phyloP scores from a whole-genome alignment of 2,329 filamentous ascomycete species.

The Metarhizium sp. region DNA sequence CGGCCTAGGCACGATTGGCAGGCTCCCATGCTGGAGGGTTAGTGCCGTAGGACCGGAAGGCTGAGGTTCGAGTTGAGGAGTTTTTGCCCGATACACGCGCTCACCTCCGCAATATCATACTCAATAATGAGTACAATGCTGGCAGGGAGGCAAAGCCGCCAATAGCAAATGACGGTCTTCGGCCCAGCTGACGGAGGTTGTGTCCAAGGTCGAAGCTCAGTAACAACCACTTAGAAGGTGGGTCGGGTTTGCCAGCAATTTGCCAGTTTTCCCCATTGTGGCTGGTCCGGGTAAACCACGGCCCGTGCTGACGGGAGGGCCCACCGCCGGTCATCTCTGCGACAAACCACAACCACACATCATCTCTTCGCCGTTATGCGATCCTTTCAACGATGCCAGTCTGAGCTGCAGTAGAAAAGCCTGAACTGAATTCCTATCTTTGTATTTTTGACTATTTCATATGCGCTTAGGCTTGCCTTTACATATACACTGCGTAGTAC shows the following conservation, averaged over 20 bases:
- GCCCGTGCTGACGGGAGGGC: background rate
- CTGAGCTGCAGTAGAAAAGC: no score
- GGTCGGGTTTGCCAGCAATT: background rate
- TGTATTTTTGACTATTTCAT: no score
- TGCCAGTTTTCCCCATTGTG: background rate
- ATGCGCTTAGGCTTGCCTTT: no score
- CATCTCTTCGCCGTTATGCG: no score
- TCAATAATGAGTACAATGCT: background rate
- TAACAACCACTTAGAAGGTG: background rate
- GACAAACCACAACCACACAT: no score
- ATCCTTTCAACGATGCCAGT: no score
- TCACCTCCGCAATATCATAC: background rate
- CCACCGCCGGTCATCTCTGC: no score
- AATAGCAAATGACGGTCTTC: background rate
- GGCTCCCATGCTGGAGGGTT: constrained; percentile 39
- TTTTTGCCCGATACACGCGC: background rate
- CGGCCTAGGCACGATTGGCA: constrained; percentile 52
- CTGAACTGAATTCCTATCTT: no score
- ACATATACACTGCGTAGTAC: no score
- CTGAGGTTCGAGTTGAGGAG: background rate
- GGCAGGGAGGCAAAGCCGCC: background rate
- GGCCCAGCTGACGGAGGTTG: background rate
- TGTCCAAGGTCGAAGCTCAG: background rate
- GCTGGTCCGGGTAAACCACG: background rate
- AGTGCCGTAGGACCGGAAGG: background rate